Base-by-base conservation (phyloP, 2,329 filamentous ascomycete genomes). In the Hypoxylon sp. region DNA sequence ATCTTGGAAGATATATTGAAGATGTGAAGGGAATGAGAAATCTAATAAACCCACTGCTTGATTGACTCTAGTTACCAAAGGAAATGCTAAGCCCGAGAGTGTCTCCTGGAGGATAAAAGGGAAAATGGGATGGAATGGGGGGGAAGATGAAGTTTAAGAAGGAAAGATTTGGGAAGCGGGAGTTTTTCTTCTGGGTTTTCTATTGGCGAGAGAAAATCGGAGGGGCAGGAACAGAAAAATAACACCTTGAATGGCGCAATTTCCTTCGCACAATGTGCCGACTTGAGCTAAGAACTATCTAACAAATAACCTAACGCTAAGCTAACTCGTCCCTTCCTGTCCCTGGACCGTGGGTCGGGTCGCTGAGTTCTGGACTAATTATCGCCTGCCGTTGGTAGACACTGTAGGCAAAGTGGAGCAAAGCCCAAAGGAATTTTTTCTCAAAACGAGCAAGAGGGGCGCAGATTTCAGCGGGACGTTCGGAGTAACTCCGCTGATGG, bases 1-100 rank as follows among this genome's bases (percentile, higher is more conserved):
- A 91, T 91, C 83, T 79, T 89, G 85, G 85, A 82, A 60, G 67
- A 62, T 66, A 51, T 49, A 28, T 49, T 10, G 38, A 34, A 21
- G 46, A 60, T 43, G 25, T 19, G 19, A 53, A 69, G 67, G 43
- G 52, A 63, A 60, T 64, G 63, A 65, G 63, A 65, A 60, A 65
- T 72, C 43, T 62, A 62, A 68, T 45, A 50, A 48, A 60, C 25
- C 46, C 49, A 60, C 55, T 45, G 49, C 30, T 56, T 56, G 13
- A 58, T 66, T 55, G 34, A 49, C 55, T 67, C 49, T 67, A 73
- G 73, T 69, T 65, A 62, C 62, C 46, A 53, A 70, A 63, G 64
- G 41, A 53, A 68, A 48, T 56, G 67, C 52, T 60, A 60, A 61
- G 53, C 53, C 60, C 61, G 48, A 60, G 64, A 70, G 64, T 69